Evolutionary conservation across 108 stramenopile genomes (phyloP).

Genomic region (Nitzschia sp.): DNA sequence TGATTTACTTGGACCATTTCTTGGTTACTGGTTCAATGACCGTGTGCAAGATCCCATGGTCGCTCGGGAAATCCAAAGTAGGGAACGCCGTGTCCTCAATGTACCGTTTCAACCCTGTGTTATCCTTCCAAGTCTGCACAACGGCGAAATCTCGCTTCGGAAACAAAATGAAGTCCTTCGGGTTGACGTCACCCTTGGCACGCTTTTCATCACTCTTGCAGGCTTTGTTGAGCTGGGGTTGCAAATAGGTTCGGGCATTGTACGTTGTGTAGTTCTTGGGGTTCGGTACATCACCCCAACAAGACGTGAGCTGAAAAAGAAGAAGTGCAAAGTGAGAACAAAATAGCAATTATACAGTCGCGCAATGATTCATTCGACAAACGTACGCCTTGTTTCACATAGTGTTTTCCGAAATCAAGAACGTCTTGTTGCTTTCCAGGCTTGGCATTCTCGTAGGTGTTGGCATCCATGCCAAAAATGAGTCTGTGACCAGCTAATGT

Average conservation of each 20-base stretch:
- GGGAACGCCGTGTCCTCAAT: conserved; percentile 55
- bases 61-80: conserved; percentile 77
- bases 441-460: conserved; percentile 77
- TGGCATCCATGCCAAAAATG: conserved; percentile 90
- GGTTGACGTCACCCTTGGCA: conserved; percentile 79
- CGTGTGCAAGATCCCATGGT: conserved; percentile 82
- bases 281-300: conserved; percentile 77
- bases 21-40: conserved; percentile 60
- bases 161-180: conserved; percentile 91
- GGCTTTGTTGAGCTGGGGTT: conserved; percentile 91
- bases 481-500: conserved; percentile 43
- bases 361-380: neutral
- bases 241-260: conserved; percentile 78
- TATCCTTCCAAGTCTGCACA: conserved; percentile 73
- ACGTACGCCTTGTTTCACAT: conserved; percentile 33
- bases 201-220: conserved; percentile 76
- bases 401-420: conserved; percentile 63
- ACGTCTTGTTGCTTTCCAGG: conserved; percentile 82
- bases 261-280: conserved; percentile 72
- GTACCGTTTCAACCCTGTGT: conserved; percentile 73
- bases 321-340: neutral
- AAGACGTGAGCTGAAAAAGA: conserved; percentile 49
- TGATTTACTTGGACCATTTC: too few relatives aligned
- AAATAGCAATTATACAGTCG: conserved; percentile 1
- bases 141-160: conserved; percentile 59